Evolutionary conservation across 176 grass and related monocot species (phyloP).

Genomic region (Sorghum bicolor): DNA sequence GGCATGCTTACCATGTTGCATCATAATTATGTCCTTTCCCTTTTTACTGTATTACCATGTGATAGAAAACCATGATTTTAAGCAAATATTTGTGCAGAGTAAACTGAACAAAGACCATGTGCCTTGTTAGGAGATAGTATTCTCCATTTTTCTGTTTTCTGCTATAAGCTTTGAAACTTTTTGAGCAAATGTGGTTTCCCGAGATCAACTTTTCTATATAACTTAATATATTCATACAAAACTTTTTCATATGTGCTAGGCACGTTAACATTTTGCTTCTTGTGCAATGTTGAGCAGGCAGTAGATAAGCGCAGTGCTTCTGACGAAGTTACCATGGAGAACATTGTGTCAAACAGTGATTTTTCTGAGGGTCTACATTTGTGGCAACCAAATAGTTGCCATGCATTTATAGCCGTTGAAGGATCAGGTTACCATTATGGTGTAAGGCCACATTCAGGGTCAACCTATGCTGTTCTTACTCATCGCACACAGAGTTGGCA

Average conservation of each 20-base stretch:
- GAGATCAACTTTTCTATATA: not conserved
- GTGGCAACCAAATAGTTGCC: slow-evolving; percentile 76
- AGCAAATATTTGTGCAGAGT: not conserved
- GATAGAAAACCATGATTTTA: not conserved
- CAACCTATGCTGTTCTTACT: slow-evolving; percentile 77
- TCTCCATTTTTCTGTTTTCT: not conserved
- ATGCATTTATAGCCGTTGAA: slow-evolving; percentile 65
- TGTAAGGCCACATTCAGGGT: slow-evolving; percentile 72
- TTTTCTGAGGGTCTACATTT: slow-evolving; percentile 71
- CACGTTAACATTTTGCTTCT: not conserved
- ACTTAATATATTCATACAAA: too few species aligned
- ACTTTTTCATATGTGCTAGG: too few species aligned
- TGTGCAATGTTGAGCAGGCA: slow-evolving; percentile 42
- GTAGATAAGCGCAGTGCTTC: slow-evolving; percentile 12
- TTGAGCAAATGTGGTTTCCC: slow-evolving; percentile 5
- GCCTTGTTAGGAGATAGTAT: not conserved
- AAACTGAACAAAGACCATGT: not conserved
- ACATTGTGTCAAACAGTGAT: slow-evolving; percentile 72
- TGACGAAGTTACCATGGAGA: slow-evolving; percentile 57
- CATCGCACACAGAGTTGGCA: slow-evolving; percentile 77
- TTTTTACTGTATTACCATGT: not conserved
- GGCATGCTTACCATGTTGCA: not conserved
- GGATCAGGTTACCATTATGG: slow-evolving; percentile 59
- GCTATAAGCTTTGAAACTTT: not conserved
- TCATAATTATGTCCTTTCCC: not conserved